Evolutionary conservation across 106 monocot species (phyloP).

Genomic region (Posidonia australis): DNA sequence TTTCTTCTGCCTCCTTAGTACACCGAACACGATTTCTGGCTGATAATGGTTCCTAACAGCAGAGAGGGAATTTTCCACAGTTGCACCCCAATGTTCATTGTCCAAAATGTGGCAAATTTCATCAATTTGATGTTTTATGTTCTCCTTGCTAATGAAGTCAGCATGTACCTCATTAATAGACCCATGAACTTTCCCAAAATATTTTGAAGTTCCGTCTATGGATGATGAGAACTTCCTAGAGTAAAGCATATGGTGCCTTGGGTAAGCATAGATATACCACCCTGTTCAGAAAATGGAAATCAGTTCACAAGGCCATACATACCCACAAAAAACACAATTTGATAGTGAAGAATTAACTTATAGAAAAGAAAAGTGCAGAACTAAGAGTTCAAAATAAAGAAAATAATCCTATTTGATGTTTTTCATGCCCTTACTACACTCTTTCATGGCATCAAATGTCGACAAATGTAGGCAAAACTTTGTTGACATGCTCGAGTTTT

Average conservation of each 20-base stretch:
- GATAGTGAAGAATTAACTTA: too few relatives aligned
- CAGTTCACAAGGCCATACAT: too few relatives aligned
- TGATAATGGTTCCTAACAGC: conserved; percentile 16
- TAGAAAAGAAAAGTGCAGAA: too few relatives aligned
- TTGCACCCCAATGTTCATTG: conserved; percentile 16
- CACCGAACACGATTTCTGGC: conserved; percentile 34
- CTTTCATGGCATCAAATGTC: too few relatives aligned
- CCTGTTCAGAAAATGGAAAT: background rate
- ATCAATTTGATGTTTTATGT: conserved; percentile 16
- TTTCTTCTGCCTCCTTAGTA: conserved; percentile 41
- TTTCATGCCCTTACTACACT: too few relatives aligned
- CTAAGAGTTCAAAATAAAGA: too few relatives aligned
- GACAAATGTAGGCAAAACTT: too few relatives aligned
- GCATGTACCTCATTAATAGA: background rate
- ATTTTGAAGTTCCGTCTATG: conserved; percentile 17
- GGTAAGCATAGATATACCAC: background rate
- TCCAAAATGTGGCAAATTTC: conserved; percentile 42
- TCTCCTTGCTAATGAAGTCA: conserved; percentile 1
- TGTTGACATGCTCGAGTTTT: too few relatives aligned
- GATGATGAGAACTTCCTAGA: conserved; percentile 13
- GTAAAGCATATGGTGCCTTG: background rate
- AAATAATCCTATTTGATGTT: too few relatives aligned
- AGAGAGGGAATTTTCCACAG: conserved; percentile 34
- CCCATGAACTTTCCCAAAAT: background rate
- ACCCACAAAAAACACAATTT: too few relatives aligned